A percentile compares a stretch with the other conserved stretches of the same genome.
Conservation (phyloP, 2,329 filamentous ascomycete genomes). For the Aspergillus sp. region DNA sequence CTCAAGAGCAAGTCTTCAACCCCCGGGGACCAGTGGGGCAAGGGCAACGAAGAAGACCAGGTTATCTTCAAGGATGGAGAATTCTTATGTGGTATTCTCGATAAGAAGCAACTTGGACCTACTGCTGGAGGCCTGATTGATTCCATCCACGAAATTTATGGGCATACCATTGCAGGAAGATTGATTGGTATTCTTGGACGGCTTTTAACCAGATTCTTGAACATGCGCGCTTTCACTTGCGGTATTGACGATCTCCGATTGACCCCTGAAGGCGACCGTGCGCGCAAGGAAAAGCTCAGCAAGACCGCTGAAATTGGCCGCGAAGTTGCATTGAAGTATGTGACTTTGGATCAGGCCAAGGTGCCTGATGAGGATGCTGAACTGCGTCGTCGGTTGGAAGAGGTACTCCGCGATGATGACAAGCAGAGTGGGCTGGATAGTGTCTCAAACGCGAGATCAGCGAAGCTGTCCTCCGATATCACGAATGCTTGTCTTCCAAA, state of each 20-base stretch:
- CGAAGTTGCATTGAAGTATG: conserved; percentile 76
- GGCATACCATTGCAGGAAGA: conserved; percentile 75
- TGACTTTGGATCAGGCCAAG: conserved; percentile 63
- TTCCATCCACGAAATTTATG: conserved; percentile 86
- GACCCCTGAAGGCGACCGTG: conserved; percentile 67
- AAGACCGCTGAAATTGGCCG: conserved; percentile 63
- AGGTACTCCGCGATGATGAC: conserved; percentile 79
- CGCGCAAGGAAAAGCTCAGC: conserved; percentile 59
- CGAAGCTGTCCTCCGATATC: conserved; percentile 65
- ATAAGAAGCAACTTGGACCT: conserved; percentile 91
- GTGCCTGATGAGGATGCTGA: conserved; percentile 59
- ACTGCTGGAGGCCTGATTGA: conserved; percentile 81
- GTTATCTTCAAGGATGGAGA: conserved; percentile 83
- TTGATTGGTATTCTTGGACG: conserved; percentile 83
- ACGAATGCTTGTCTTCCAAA: conserved; percentile 71
- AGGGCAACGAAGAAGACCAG: conserved; percentile 60
- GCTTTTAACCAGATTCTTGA: conserved; percentile 77
- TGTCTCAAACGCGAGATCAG: conserved; percentile 66
- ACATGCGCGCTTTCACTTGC: conserved; percentile 92
- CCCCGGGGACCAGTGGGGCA: conserved; percentile 69
- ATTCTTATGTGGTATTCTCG: conserved; percentile 80
- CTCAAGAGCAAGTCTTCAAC: conserved; percentile 74
- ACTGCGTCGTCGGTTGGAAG: conserved; percentile 70
- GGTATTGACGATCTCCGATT: conserved; percentile 93
- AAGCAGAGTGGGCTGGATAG: conserved; percentile 89